A percentile compares a stretch with the other conserved stretches of the same genome.
phyloP scores from a whole-genome alignment of 2,329 filamentous ascomycete species.

The Xylariaceae sp. region DNA sequence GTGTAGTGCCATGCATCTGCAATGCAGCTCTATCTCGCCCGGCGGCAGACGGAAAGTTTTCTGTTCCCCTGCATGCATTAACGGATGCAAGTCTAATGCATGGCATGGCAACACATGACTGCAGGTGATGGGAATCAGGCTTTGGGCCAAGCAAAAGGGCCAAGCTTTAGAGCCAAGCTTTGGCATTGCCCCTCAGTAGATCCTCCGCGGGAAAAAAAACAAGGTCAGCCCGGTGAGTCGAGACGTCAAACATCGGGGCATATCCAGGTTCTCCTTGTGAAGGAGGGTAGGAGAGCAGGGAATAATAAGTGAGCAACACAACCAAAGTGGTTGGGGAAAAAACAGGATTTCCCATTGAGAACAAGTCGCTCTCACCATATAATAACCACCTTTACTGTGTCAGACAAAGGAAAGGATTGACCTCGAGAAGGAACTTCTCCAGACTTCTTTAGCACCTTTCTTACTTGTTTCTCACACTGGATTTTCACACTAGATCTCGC shows the following conservation, averaged over 20 bases:
- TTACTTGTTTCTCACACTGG: no score
- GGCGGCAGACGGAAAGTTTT: slow-evolving; percentile 26
- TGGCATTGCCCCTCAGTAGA: slow-evolving; percentile 17
- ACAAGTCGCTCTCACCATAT: slow-evolving; percentile 20
- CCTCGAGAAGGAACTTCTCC: neutral
- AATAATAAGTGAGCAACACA: neutral
- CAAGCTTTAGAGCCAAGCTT: slow-evolving; percentile 24
- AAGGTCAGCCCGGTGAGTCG: no score
- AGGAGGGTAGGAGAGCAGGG: neutral
- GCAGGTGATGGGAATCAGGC: slow-evolving; percentile 23
- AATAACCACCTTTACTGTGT: slow-evolving; percentile 13
- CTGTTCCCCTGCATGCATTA: slow-evolving; percentile 26
- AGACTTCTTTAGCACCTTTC: neutral
- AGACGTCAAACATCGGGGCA: no score
- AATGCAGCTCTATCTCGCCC: slow-evolving; percentile 23
- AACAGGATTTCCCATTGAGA: slow-evolving; percentile 7
- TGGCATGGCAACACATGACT: slow-evolving; percentile 20
- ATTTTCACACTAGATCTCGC: no score
- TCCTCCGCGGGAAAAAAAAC: neutral
- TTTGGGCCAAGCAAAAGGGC: no score
- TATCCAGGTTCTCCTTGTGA: neutral
- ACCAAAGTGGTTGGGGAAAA: neutral
- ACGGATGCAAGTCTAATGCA: slow-evolving; percentile 25
- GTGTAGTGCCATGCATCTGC: no score
- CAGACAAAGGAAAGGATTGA: slow-evolving; percentile 10